Percentiles rank a stretch among this genome's conserved stretches.
phyloP scores from a whole-genome alignment of 2,329 filamentous ascomycete species.

The Aspergillus carbonarius region DNA sequence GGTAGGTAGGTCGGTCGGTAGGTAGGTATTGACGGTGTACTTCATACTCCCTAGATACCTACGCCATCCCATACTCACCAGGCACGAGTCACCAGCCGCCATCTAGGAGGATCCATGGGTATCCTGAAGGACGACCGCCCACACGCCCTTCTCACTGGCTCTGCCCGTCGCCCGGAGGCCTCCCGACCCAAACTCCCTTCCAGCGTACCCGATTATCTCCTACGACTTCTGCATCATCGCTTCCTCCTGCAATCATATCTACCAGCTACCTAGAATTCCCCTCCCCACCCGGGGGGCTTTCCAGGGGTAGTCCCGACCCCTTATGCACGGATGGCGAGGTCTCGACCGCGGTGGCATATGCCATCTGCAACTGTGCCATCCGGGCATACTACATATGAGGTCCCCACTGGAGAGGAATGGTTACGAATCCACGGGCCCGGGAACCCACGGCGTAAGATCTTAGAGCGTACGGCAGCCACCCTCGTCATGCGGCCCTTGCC shows the following conservation, averaged over 20 bases:
- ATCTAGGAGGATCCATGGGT: slow-evolving; percentile 19
- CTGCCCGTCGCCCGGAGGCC: background rate
- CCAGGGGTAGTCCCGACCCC: slow-evolving; percentile 42
- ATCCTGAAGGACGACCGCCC: background rate
- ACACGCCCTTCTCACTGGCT: background rate
- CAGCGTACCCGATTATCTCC: background rate
- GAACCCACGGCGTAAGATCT: background rate
- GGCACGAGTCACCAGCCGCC: background rate
- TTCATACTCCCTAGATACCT: background rate
- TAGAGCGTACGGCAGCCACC: background rate
- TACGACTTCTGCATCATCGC: background rate
- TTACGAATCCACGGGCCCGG: background rate
- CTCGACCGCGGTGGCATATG: slow-evolving; percentile 73
- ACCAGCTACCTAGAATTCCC: background rate
- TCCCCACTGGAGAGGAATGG: background rate
- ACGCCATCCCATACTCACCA: background rate
- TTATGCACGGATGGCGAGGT: slow-evolving; percentile 75
- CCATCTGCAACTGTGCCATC: slow-evolving; percentile 61
- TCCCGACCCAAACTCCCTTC: slow-evolving; percentile 3
- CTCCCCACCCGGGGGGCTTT: background rate
- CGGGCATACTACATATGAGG: slow-evolving; percentile 69
- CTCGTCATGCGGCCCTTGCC: background rate
- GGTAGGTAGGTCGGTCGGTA: too few relatives aligned
- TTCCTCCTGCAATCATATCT: background rate
- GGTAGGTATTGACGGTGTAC: background rate